Conservation (phyloP, 176 grass and related monocot species). For the Musa schizocarpa region DNA sequence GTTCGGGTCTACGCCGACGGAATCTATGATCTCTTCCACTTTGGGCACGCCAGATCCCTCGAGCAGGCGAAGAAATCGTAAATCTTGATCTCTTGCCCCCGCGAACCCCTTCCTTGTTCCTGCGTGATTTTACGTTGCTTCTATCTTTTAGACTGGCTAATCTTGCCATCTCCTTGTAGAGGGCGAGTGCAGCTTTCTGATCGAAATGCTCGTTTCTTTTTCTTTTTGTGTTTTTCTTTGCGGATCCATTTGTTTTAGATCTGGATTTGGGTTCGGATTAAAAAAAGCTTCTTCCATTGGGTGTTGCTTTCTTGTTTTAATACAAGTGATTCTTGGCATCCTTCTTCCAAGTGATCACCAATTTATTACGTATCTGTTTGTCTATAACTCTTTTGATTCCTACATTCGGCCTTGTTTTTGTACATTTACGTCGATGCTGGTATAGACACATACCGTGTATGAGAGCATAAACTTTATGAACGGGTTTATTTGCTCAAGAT, state of each 20-base stretch:
- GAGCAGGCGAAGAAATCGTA: constrained; percentile 11
- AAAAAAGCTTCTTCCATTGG: background rate
- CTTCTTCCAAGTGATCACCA: too few species aligned
- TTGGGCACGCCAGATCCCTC: constrained; percentile 10
- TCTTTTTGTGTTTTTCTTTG: background rate
- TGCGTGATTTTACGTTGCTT: too few species aligned
- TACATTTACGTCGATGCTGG: background rate
- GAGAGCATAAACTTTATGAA: background rate
- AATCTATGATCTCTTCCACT: constrained; percentile 15
- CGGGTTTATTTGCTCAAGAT: background rate
- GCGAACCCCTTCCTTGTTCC: too few species aligned
- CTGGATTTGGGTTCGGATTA: background rate
- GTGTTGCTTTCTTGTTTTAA: background rate
- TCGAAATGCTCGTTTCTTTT: background rate
- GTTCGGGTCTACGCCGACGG: constrained; percentile 8
- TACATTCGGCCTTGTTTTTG: too few species aligned
- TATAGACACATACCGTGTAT: background rate
- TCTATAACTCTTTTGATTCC: background rate
- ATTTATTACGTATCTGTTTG: background rate
- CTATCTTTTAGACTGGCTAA: too few species aligned
- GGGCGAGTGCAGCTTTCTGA: background rate
- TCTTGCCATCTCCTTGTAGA: too few species aligned
- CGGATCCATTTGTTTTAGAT: background rate
- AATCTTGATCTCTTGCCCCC: background rate
- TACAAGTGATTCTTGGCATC: background rate